Base-by-base conservation (phyloP, 2,329 filamentous ascomycete genomes). In the Colletotrichum graminicola region DNA sequence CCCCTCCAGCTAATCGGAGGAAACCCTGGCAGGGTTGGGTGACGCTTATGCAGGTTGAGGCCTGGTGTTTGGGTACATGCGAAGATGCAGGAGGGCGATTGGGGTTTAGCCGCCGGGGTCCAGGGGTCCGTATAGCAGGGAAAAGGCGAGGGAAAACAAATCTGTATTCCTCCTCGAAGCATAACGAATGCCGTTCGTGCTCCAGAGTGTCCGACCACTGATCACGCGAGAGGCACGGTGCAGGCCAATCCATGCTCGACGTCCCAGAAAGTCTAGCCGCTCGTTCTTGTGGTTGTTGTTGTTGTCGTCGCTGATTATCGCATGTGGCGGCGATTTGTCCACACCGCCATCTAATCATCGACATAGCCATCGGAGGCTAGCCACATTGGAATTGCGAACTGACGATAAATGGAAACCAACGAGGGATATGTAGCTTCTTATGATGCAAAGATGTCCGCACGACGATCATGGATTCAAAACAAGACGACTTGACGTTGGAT, bases 41-140 rank as follows among this genome's bases (percentile, higher is more conserved):
- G 69, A 72, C 69, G 69, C 69, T 72, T 72, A 72, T 72, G 69
- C 69, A 69, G 69, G 69, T 72, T 72, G 65, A 23, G 52, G 36
- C 29, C 59, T 67, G 57, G 68, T 71, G 36, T 60, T 67, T 68
- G 65, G 65, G 59, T 63, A 71, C 52, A 62, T 63, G 45, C 39
- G 52, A 29, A 71, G 52, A 63, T 72, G 69, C 65, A 64, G 43
- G 65, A 54, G 65, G n/a, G 69, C 66, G 59, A 63, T 69, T 71
- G 65, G 43, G 69, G 69, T 69, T 67, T 64, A 68, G 68, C 59
- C 41, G 69, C 56, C 26, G 45, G 54, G 54, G 60, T 69, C 59
- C 65, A 68, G 66, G 69, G 65, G 69, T 69, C 69, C 52, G 51
- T 57, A 55, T 68, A 68, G 59, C 57, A 57, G 59, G 57, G 67